Base-by-base conservation (phyloP, 441 rosid genomes). In the Corymbia citriodora region DNA sequence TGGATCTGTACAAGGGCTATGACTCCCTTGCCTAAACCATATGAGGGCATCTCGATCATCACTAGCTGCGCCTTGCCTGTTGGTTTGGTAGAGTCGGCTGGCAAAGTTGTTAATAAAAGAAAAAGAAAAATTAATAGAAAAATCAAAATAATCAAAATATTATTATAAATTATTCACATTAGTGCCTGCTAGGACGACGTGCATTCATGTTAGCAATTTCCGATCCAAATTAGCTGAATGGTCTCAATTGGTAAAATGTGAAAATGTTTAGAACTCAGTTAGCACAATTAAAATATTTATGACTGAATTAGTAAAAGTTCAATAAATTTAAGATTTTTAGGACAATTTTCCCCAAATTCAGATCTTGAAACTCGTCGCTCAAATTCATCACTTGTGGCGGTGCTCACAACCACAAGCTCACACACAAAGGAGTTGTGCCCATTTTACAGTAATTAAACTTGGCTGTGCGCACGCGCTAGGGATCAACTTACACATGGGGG, bases 231-330 rank as follows among this genome's bases (percentile, higher is more conserved):
- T 59, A 17, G 2, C 11, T 10, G 7, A 29, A 59, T 59, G 11
- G 11, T 10, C n/a, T 59, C 0, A 59, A 59, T 59, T 59, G 14
- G 0, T 9, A 59, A 59, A 59, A 25, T 59, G n/a, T 59, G 65
- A 59, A 59, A 59, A 10, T 59, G 3, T 59, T 59, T 59, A 59
- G 10, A 0, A 59, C 10, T 59, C 0, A 25, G 1, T 0, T 10
- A 3, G n/a, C n/a, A 59, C 0, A 25, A 59, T 59, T 23, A 25
- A 59, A 0, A 59, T 2, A 14, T 59, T 57, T 25, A 59, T 59
- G 10, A 59, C 25, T 59, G n/a, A 59, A 59, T 59, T 4, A 29
- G 25, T 2, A 10, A 59, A 25, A 59, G 5, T 25, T 0, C 25
- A 25, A 59, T 59, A 59, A 14, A 9, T 59, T 59, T 9, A 1